Evolutionary conservation across 2,329 filamentous ascomycete species (phyloP).

Genomic region (Coniochaeta ligniaria): DNA sequence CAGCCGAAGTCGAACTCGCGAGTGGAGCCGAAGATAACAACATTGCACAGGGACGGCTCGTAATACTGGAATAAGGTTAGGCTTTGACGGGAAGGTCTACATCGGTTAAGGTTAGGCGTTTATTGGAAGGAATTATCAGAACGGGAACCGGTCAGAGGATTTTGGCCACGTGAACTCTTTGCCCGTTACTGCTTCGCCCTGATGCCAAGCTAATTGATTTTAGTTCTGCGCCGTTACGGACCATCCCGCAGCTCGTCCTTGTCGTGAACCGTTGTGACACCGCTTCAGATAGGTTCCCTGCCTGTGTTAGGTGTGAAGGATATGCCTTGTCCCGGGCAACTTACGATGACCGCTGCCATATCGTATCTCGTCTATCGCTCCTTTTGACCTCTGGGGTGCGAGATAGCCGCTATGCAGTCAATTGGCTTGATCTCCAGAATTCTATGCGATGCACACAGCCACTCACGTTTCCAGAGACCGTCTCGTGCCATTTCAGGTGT

Average conservation of each 20-base stretch:
- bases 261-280: not conserved
- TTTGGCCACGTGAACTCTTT: not conserved
- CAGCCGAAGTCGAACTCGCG: constrained; percentile 14
- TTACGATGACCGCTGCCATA: not conserved
- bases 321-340: not conserved
- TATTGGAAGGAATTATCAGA: not conserved
- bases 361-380: not conserved
- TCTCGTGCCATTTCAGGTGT: not conserved
- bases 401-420: not conserved
- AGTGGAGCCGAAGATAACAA: constrained; percentile 1
- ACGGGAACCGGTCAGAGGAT: not conserved
- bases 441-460: not conserved
- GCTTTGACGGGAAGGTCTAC: not conserved
- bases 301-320: not conserved
- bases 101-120: not conserved
- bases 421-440: not conserved
- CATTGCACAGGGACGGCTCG: not conserved
- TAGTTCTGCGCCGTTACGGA: not conserved
- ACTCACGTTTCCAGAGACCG: not conserved
- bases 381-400: not conserved
- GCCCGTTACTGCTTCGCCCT: not conserved
- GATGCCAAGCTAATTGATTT: not conserved
- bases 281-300: not conserved
- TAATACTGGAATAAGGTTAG: not conserved
- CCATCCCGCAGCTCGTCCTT: not conserved